These are phyloP conservation scores for Diaporthe vaccinii DNA, from an alignment of 2,329 filamentous ascomycete genomes.

Conservation along the genomic window DNA sequence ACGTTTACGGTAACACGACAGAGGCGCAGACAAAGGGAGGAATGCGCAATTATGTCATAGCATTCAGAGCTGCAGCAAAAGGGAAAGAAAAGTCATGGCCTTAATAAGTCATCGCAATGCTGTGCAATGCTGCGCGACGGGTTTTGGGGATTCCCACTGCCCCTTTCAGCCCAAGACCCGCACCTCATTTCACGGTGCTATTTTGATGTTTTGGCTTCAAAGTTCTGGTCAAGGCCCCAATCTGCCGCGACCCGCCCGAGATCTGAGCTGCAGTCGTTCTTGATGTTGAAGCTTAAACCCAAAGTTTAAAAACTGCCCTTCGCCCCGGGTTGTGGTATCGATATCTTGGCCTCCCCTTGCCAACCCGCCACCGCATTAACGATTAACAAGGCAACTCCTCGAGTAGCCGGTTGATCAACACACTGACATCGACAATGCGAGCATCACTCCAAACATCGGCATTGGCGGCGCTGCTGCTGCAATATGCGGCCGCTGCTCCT, in stretches of 20 bases:
- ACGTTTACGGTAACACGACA: not conserved
- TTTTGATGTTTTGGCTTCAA: constrained; percentile 14
- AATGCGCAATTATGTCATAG: constrained; percentile 11
- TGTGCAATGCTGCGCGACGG: not conserved
- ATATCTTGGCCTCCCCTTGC: not conserved
- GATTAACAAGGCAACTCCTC: not conserved
- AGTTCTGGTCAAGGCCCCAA: not conserved
- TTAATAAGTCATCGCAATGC: not conserved
- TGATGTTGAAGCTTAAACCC: constrained; percentile 12
- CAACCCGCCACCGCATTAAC: not conserved
- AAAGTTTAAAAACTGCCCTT: not conserved
- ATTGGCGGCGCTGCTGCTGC: constrained; percentile 25
- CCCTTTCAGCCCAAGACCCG: constrained; percentile 26
- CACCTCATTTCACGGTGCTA: constrained; percentile 28
- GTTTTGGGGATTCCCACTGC: constrained; percentile 3
- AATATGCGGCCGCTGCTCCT: constrained; percentile 8
- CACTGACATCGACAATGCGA: constrained; percentile 5
- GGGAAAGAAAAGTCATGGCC: not conserved
- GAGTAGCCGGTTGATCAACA: not conserved
- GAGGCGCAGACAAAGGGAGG: constrained; percentile 22
- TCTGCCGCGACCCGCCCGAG: not conserved
- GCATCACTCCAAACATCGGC: constrained; percentile 7
- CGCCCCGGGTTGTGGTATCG: not conserved
- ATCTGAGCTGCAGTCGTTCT: not conserved
- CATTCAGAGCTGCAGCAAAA: not conserved